phyloP scores from a whole-genome alignment of 345 rosid species.

The Ailanthus altissimus region DNA sequence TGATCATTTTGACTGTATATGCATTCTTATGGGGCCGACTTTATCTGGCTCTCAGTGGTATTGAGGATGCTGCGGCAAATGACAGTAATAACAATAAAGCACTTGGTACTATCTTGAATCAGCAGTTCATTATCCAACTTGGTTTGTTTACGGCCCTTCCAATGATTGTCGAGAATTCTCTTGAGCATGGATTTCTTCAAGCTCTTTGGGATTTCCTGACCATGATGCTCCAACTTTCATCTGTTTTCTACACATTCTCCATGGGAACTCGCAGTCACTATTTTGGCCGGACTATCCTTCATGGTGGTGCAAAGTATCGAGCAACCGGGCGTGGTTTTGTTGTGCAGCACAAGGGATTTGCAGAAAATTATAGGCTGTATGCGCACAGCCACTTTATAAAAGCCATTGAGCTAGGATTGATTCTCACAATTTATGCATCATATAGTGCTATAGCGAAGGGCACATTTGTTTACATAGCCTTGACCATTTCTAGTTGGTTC shows the following conservation, averaged over 20 bases:
- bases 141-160: conserved; percentile 97
- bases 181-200: conserved; percentile 92
- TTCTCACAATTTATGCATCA: conserved; percentile 76
- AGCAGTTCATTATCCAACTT: conserved; percentile 90
- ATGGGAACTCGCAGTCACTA: conserved; percentile 97
- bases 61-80: conserved; percentile 62
- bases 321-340: conserved; percentile 98
- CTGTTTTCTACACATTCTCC: conserved; percentile 91
- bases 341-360: conserved; percentile 91
- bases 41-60: conserved; percentile 90
- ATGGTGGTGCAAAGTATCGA: conserved; percentile 97
- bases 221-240: conserved; percentile 95
- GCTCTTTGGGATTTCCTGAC: conserved; percentile 95
- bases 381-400: conserved; percentile 87
- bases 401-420: conserved; percentile 84
- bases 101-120: conserved; percentile 82
- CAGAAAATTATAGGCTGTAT: conserved; percentile 83
- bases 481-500: conserved; percentile 93
- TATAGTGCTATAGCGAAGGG: conserved; percentile 73
- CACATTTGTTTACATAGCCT: conserved; percentile 73
- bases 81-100: conserved; percentile 67
- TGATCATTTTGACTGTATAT: conserved; percentile 85
- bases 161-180: conserved; percentile 91
- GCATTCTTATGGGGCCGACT: conserved; percentile 97
- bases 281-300: conserved; percentile 94